phyloP scores from a whole-genome alignment of 352 stramenopile species.

The Phytophthora rubi region DNA sequence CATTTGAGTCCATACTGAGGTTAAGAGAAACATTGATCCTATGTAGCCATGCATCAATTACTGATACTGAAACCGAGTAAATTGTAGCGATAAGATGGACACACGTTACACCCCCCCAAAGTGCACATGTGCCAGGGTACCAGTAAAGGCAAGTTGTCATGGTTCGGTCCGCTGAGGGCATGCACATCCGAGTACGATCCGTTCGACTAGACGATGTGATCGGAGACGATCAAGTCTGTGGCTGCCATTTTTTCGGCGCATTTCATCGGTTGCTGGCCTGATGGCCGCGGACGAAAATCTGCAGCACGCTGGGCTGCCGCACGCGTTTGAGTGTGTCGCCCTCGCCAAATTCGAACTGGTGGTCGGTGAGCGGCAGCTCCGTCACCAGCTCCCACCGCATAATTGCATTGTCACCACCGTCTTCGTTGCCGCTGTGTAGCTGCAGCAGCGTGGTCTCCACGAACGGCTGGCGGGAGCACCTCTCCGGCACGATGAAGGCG shows the following conservation, averaged over 20 bases:
- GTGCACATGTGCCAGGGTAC: too few species aligned
- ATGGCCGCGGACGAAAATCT: conserved; percentile 35
- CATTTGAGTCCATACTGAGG: conserved; percentile 1
- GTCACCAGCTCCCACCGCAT: conserved; percentile 37
- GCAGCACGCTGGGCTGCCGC: conserved; percentile 68
- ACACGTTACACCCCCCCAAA: too few species aligned
- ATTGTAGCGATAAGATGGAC: too few species aligned
- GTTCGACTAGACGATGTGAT: too few species aligned
- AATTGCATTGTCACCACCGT: neutral
- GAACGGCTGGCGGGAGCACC: conserved; percentile 54
- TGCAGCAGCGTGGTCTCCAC: conserved; percentile 43
- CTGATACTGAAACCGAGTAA: too few species aligned
- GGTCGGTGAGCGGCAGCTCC: conserved; percentile 44
- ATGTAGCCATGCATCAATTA: too few species aligned
- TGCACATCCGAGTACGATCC: too few species aligned
- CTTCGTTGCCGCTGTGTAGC: conserved; percentile 7
- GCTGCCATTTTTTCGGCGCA: neutral
- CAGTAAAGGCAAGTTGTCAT: too few species aligned
- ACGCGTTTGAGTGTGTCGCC: conserved; percentile 49
- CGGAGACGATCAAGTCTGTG: neutral
- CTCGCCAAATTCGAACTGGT: conserved; percentile 66
- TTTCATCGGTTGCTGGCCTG: neutral
- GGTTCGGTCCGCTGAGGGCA: too few species aligned
- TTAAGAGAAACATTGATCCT: neutral
- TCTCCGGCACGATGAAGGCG: conserved; percentile 75